A percentile compares a stretch with the other conserved stretches of the same genome.
Conservation (phyloP, 148 eudicot species). For the Rhododendron vialii region DNA sequence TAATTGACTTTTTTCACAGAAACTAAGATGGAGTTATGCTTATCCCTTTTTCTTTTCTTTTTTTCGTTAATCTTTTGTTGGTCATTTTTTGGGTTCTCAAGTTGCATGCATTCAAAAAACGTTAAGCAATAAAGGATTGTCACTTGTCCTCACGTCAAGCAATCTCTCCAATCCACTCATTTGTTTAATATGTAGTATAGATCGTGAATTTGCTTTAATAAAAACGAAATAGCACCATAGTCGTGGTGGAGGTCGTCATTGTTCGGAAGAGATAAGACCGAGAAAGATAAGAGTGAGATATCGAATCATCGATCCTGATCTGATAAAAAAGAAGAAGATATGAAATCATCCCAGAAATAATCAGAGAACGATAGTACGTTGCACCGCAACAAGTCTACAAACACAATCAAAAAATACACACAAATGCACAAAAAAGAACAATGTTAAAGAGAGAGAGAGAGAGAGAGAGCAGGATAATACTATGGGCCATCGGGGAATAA, state of each 20-base stretch:
- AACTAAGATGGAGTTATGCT: background rate
- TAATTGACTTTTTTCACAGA: no score
- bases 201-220: background rate
- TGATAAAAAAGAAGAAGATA: background rate
- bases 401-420: no score
- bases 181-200: background rate
- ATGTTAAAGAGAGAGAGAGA: no score
- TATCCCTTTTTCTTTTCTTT: background rate
- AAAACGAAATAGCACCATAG: background rate
- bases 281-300: background rate
- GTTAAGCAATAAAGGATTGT: background rate
- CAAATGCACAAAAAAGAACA: background rate
- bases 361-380: background rate
- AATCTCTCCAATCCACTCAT: background rate
- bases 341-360: background rate
- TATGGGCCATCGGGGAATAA: background rate
- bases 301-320: background rate
- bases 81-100: background rate
- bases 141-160: background rate
- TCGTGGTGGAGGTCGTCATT: background rate
- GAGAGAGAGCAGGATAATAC: no score
- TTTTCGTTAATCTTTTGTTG: background rate
- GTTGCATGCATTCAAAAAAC: no score
- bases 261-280: background rate
- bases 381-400: no score